Percentiles rank a stretch among this genome's conserved stretches.
phyloP scores from a whole-genome alignment of 2,329 filamentous ascomycete species.

The Reticulascus tulasneorum region DNA sequence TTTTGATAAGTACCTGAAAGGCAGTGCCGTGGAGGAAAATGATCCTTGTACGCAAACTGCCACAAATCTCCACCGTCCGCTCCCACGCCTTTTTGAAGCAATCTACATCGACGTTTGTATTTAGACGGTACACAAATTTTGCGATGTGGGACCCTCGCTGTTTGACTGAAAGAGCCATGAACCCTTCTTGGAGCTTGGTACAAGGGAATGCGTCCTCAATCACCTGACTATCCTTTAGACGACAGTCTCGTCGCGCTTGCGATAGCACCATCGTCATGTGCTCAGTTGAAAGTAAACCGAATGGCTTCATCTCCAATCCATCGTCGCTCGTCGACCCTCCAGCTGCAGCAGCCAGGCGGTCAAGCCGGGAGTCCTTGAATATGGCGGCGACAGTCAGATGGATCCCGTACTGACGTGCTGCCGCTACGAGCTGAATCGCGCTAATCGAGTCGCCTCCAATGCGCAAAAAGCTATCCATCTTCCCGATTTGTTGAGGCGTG shows the following conservation, averaged over 20 bases:
- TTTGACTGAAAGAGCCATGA: constrained; percentile 31
- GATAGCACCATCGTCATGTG: no score
- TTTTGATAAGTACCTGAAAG: constrained; percentile 14
- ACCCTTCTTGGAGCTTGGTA: constrained; percentile 35
- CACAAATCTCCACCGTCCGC: constrained; percentile 1
- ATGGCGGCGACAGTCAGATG: constrained; percentile 17
- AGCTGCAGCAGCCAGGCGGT: constrained; percentile 3
- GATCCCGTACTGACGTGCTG: constrained; percentile 15
- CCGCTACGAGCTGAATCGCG: constrained; percentile 11
- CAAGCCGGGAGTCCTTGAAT: constrained; percentile 14
- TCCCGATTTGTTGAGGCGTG: neutral
- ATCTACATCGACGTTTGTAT: constrained; percentile 13
- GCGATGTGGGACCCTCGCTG: constrained; percentile 32
- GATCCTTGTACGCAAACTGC: constrained; percentile 6
- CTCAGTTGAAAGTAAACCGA: no score
- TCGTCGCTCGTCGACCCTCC: no score
- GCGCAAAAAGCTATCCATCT: constrained; percentile 4
- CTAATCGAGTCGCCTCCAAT: constrained; percentile 7
- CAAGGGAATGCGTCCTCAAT: constrained; percentile 34
- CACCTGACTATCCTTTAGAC: no score
- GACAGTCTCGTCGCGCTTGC: no score
- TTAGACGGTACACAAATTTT: constrained; percentile 20
- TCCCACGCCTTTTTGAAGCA: constrained; percentile 25
- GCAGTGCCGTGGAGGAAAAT: constrained; percentile 2
- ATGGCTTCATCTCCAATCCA: no score